A percentile compares a stretch with the other conserved stretches of the same genome.
phyloP scores from a whole-genome alignment of 805 yeast species.

The Teunomyces atbi region DNA sequence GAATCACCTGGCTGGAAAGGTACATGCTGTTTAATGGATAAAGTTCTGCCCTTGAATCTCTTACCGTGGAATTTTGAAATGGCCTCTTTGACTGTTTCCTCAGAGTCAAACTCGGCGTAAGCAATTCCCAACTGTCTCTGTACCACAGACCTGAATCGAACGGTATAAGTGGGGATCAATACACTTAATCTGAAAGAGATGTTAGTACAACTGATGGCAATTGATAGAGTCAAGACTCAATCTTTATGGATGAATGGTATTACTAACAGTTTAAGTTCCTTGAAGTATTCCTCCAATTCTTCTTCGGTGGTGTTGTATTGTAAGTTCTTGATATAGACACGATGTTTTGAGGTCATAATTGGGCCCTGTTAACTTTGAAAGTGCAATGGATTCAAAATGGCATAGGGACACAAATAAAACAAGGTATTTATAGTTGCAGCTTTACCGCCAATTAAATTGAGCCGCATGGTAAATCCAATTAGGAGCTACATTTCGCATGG shows the following conservation, averaged over 20 bases:
- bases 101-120: constrained; percentile 34
- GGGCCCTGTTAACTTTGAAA: background rate
- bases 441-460: background rate
- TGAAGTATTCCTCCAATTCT: constrained; percentile 46
- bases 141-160: constrained; percentile 43
- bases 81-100: constrained; percentile 28
- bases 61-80: constrained; percentile 25
- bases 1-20: constrained; percentile 12
- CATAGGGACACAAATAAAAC: background rate
- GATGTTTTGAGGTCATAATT: constrained; percentile 16
- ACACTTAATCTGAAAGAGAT: constrained; percentile 28
- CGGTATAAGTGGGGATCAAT: constrained; percentile 54
- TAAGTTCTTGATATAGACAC: constrained; percentile 57
- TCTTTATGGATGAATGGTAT: background rate
- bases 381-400: background rate
- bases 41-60: constrained; percentile 33
- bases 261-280: constrained; percentile 47
- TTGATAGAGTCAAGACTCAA: too few species aligned
- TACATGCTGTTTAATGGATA: constrained; percentile 41
- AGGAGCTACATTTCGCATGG: constrained; percentile 1
- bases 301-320: constrained; percentile 51
- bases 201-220: background rate
- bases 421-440: background rate
- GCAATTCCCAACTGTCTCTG: constrained; percentile 56
- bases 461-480: constrained; percentile 8